Evolutionary conservation across 305 asterid genomes (phyloP), one percentile per base, ranked within the genome.

Genomic region (Rubia occidens): DNA sequence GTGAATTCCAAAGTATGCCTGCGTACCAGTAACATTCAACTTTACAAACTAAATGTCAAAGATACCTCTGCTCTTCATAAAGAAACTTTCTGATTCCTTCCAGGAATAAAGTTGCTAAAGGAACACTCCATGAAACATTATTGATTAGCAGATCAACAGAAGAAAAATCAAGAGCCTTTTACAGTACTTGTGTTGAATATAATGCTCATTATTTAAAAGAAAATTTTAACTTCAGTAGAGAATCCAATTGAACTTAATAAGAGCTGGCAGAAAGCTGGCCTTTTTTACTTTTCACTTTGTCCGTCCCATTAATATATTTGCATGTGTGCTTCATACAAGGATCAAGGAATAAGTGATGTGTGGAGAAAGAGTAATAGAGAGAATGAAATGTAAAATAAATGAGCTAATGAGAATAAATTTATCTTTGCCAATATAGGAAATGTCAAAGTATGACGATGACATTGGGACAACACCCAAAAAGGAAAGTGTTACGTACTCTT

Each of bases 1-100:
- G 85, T 93, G 98, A 78, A 93, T 93, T 61, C 97, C 96, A 75
- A 70, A 70, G 85, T 90, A 93, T 75, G 98, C 96, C 98, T 93
- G 88, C 79, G 56, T 55, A 29, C 26, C 64, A 17, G 62, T 24
- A 39, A 64, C 17, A n/a, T 45, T 66, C 20, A 64, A 42, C 32
- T 17, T 6, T 5, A 66, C 14, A 32, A 44, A 72, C 15, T 55
- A 5, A 49, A 18, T 14, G 7, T 67, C 17, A 32, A 35, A 49
- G 49, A 51, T 51, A 51, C 39, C 18, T 17, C 10, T n/a, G 11
- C 67, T 51, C 8, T 24, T 3, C 18, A 11, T 65, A 15, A 64
- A 51, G 35, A 7, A 72, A 56, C 29, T 40, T 72, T 6, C 11
- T 54, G 18, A 39, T 37, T 54, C 56, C 37, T 70, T 10, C 20